Evolutionary conservation across 2,329 filamentous ascomycete species (phyloP), one percentile per base, ranked within the genome.

Genomic region (Pleoardoris graminearum): DNA sequence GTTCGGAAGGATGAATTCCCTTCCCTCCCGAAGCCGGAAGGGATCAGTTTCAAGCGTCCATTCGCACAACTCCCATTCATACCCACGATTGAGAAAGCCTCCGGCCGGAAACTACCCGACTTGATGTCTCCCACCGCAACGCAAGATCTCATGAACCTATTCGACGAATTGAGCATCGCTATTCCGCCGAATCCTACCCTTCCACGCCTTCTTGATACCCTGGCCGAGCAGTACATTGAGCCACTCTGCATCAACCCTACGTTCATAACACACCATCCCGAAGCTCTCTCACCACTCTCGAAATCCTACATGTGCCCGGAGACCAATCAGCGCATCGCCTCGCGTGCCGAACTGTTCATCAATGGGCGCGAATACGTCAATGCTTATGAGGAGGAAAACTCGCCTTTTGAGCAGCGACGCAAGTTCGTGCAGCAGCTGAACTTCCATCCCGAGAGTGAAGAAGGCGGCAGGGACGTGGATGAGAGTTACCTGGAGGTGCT

Each of bases 381-480:
- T 74, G 95, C 93, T 78, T 99, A 99, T 73, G 94, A 99, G 72
- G 94, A 99, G 75, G 94, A 99, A 72, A 99, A 99, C 73, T 89
- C 90, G 46, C 94, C 94, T 0, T 86, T 88, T 48, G 89, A 88
- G 64, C 94, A 99, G 76, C 82, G 89, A 39, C 80, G 83, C 50
- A 99, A 99, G 74, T 91, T 99, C 59, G 74, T 85, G 41, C 81
- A 82, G 57, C 85, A 87, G 65, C 68, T 80, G 2, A 66, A 60
- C 16, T 76, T 67, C 16, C 63, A 69, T 21, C 53, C 74, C 6
- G 63, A 68, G 16, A 69, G 67, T 11, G 61, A 70, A 6, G 73
- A 71, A 17, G 43, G 76, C 51, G 76, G 74, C 1, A 78, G 79
- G 1, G 79, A 77, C 14, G 69, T 87, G 8, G 91, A 97, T 66